Conservation (phyloP, 2,329 filamentous ascomycete species). For the Beauveria sp. region DNA sequence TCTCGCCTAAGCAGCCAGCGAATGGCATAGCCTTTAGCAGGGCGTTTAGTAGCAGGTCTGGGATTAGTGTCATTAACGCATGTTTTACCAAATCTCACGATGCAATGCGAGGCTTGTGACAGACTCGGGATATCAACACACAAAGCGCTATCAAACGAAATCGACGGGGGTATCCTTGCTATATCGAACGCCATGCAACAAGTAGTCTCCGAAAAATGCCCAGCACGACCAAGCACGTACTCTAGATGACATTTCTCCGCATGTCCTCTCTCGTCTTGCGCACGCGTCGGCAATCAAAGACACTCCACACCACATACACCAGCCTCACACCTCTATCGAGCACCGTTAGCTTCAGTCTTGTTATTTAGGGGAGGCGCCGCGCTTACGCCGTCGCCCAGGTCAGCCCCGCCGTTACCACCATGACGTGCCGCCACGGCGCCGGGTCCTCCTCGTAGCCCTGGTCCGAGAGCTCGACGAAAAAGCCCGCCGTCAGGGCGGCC, state of each 20-base stretch:
- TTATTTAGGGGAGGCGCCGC: too few species aligned
- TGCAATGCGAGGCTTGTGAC: too few species aligned
- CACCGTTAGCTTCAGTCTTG: background rate
- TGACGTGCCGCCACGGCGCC: slow-evolving; percentile 4
- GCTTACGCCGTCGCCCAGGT: slow-evolving; percentile 8
- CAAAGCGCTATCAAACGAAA: background rate
- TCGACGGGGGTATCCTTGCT: background rate
- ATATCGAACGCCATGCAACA: background rate
- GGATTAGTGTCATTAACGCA: too few species aligned
- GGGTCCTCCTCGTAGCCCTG: background rate
- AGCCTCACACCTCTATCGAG: background rate
- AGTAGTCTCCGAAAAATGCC: background rate
- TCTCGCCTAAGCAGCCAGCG: too few species aligned
- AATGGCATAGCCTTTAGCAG: too few species aligned
- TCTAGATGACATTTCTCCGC: background rate
- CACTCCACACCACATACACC: slow-evolving; percentile 2
- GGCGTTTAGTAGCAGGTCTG: too few species aligned
- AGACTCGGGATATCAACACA: background rate
- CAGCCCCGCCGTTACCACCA: slow-evolving; percentile 6
- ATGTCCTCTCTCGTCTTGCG: slow-evolving; percentile 2
- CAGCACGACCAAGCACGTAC: background rate
- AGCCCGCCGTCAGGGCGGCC: slow-evolving; percentile 6
- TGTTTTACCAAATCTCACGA: too few species aligned
- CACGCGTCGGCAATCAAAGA: background rate
- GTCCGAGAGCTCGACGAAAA: slow-evolving; percentile 8